Conservation (phyloP, 2,329 filamentous ascomycete genomes). For the Ascochyta pisi region DNA sequence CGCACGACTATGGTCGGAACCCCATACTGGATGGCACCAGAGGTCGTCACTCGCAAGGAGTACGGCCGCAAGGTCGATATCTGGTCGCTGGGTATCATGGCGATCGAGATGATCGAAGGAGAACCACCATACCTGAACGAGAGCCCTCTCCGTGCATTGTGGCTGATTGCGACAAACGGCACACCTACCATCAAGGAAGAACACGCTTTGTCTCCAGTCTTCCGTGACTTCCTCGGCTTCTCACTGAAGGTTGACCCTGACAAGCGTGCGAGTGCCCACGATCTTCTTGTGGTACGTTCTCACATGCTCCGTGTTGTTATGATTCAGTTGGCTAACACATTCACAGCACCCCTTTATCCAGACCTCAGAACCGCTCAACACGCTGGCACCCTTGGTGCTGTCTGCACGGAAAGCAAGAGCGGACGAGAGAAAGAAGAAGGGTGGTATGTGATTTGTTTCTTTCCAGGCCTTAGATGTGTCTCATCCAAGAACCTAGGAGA, state of each 20-base stretch:
- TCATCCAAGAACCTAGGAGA: slow-evolving; percentile 37
- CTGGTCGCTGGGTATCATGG: slow-evolving; percentile 98
- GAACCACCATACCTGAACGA: slow-evolving; percentile 97
- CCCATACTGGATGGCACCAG: slow-evolving; percentile 99
- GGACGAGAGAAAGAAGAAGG: slow-evolving; percentile 69
- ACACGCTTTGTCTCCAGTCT: slow-evolving; percentile 77
- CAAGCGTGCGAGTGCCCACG: slow-evolving; percentile 93
- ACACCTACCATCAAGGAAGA: slow-evolving; percentile 96
- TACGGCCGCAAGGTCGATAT: slow-evolving; percentile 99
- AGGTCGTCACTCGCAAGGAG: slow-evolving; percentile 96
- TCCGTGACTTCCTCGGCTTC: slow-evolving; percentile 90
- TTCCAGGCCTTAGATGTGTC: slow-evolving; percentile 30
- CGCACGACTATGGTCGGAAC: slow-evolving; percentile 99
- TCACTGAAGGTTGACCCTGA: slow-evolving; percentile 96
- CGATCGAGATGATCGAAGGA: slow-evolving; percentile 99
- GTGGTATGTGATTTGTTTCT: slow-evolving; percentile 46
- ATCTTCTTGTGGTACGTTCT: slow-evolving; percentile 81
- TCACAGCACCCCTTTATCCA: slow-evolving; percentile 58
- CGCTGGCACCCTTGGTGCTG: slow-evolving; percentile 84
- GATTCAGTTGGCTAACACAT: slow-evolving; percentile 15
- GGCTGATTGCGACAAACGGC: slow-evolving; percentile 95
- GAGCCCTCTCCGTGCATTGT: slow-evolving; percentile 88
- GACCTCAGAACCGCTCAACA: slow-evolving; percentile 62
- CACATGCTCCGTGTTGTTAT: neutral
- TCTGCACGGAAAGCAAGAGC: slow-evolving; percentile 84